Percentiles rank a stretch among this genome's conserved stretches.
phyloP scores from a whole-genome alignment of 2,329 filamentous ascomycete species.

The Talaromyces sp. region DNA sequence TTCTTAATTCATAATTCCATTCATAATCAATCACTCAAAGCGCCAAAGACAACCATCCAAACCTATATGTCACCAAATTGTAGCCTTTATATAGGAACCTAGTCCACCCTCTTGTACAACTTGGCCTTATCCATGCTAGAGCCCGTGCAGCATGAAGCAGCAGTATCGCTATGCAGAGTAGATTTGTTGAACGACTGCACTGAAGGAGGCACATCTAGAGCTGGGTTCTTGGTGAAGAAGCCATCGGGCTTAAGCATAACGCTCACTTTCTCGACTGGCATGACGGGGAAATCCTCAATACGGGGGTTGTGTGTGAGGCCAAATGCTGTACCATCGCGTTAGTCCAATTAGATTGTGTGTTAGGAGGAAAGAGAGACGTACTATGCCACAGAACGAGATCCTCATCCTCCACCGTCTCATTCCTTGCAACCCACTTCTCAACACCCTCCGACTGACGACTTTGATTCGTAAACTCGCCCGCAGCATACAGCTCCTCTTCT shows the following conservation, averaged over 20 bases:
- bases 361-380: slow-evolving; percentile 30
- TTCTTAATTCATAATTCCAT: not conserved
- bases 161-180: slow-evolving; percentile 30
- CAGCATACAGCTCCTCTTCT: slow-evolving; percentile 53
- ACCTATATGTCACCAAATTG: not conserved
- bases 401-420: slow-evolving; percentile 35
- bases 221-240: slow-evolving; percentile 53
- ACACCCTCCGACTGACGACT: slow-evolving; percentile 41
- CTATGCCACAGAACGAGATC: slow-evolving; percentile 46
- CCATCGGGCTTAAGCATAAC: slow-evolving; percentile 50
- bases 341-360: not conserved
- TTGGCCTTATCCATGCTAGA: slow-evolving; percentile 28
- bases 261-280: slow-evolving; percentile 58
- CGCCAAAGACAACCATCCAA: not conserved
- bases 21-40: not conserved
- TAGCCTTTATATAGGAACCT: not conserved
- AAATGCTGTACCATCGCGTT: slow-evolving; percentile 30
- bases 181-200: slow-evolving; percentile 43
- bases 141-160: slow-evolving; percentile 21
- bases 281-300: slow-evolving; percentile 65
- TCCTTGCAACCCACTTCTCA: slow-evolving; percentile 33
- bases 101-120: slow-evolving; percentile 31
- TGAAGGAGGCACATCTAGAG: slow-evolving; percentile 46
- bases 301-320: slow-evolving; percentile 64
- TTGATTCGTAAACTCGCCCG: slow-evolving; percentile 55